phyloP scores from a whole-genome alignment of 805 yeast genomes.

The Starmerella lactis-condensi region DNA sequence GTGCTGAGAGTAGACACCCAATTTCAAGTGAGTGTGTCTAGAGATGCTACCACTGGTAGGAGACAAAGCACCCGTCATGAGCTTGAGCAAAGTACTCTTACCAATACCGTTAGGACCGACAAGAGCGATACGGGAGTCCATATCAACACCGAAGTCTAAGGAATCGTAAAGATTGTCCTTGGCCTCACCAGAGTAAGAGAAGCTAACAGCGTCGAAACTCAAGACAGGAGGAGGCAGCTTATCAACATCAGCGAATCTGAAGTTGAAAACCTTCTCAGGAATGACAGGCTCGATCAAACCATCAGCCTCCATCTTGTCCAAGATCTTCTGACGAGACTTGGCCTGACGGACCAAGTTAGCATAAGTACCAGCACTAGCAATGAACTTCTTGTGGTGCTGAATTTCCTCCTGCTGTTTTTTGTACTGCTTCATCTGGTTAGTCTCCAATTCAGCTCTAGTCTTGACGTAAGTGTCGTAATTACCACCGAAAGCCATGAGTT shows the following conservation, averaged over 20 bases:
- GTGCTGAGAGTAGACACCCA: slow-evolving; percentile 98
- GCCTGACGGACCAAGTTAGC: slow-evolving; percentile 98
- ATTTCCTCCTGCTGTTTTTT: slow-evolving; percentile 97
- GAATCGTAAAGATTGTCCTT: slow-evolving; percentile 80
- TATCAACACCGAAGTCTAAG: slow-evolving; percentile 94
- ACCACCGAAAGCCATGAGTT: slow-evolving; percentile 74
- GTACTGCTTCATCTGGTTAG: slow-evolving; percentile 96
- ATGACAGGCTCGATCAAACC: slow-evolving; percentile 81
- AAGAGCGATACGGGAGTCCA: slow-evolving; percentile 95
- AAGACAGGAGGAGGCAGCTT: slow-evolving; percentile 97
- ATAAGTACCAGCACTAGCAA: slow-evolving; percentile 99
- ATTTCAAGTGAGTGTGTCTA: slow-evolving; percentile 90
- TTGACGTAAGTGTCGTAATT: slow-evolving; percentile 92
- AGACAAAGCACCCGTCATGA: slow-evolving; percentile 85
- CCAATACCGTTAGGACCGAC: slow-evolving; percentile 99
- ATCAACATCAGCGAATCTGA: slow-evolving; percentile 87
- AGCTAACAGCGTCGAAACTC: slow-evolving; percentile 87
- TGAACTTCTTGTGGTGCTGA: slow-evolving; percentile 92
- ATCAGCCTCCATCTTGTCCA: slow-evolving; percentile 99
- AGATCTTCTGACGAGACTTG: slow-evolving; percentile 95
- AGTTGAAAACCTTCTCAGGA: slow-evolving; percentile 81
- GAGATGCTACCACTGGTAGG: slow-evolving; percentile 92
- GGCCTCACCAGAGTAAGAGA: slow-evolving; percentile 53
- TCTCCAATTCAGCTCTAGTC: slow-evolving; percentile 84
- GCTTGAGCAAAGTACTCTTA: slow-evolving; percentile 83